phyloP scores from a whole-genome alignment of 192 early-diverging fungal genomes.

The Linnemannia exigua region DNA sequence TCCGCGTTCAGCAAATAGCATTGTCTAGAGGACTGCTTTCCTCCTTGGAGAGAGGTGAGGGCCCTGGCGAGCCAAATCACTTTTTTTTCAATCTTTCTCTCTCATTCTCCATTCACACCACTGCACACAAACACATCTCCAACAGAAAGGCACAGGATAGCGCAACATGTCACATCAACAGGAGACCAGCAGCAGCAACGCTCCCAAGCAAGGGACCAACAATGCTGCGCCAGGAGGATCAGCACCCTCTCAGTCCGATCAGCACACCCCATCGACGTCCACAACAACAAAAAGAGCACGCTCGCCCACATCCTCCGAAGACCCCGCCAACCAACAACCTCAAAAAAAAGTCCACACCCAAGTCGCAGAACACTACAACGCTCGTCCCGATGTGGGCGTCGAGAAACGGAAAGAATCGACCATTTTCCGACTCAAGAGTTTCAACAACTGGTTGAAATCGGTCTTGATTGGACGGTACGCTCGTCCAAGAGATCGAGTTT shows the following conservation, averaged over 20 bases:
- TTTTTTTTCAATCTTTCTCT: background rate
- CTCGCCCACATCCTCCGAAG: conserved; percentile 20
- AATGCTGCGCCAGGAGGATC: background rate
- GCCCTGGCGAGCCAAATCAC: background rate
- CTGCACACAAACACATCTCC: background rate
- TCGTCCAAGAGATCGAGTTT: conserved; percentile 63
- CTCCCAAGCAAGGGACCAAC: background rate
- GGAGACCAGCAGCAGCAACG: background rate
- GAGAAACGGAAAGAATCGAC: conserved; percentile 83
- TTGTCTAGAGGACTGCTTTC: background rate
- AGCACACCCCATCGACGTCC: background rate
- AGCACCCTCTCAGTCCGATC: background rate
- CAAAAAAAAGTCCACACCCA: conserved; percentile 38
- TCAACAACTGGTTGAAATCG: conserved; percentile 99
- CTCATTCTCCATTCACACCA: background rate
- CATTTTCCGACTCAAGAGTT: conserved; percentile 89
- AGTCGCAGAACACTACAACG: conserved; percentile 88
- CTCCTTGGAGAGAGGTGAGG: no score
- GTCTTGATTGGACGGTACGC: conserved; percentile 83
- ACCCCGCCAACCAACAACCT: background rate
- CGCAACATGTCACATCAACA: conserved; percentile 17
- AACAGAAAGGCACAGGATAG: background rate
- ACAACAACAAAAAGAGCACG: conserved; percentile 16
- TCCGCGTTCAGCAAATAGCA: background rate
- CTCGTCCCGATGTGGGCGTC: conserved; percentile 84